These are phyloP conservation scores for Maudiozyma serrabonitensis DNA, from an alignment of 805 yeast species.

Conservation along the genomic window DNA sequence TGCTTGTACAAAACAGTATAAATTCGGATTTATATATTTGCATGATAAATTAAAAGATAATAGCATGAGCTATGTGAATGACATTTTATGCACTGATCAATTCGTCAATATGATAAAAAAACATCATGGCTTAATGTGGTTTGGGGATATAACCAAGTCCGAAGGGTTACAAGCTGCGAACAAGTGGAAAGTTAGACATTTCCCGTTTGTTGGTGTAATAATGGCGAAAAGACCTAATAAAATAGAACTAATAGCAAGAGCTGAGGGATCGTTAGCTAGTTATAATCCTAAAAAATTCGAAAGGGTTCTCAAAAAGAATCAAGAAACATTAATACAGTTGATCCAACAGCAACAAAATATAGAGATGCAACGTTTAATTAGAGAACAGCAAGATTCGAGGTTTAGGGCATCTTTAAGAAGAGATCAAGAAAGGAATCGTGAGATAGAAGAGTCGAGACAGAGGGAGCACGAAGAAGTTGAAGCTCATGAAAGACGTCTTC, in stretches of 20 bases:
- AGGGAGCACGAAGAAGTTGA: slow-evolving; percentile 17
- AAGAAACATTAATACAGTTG: slow-evolving; percentile 38
- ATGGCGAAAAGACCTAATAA: slow-evolving; percentile 46
- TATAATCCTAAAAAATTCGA: slow-evolving; percentile 14
- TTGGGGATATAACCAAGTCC: slow-evolving; percentile 70
- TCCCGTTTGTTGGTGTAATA: slow-evolving; percentile 76
- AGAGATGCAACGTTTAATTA: slow-evolving; percentile 45
- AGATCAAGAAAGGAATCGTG: slow-evolving; percentile 46
- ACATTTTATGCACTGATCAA: slow-evolving; percentile 42
- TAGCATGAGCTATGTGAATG: slow-evolving; percentile 40
- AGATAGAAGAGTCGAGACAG: slow-evolving; percentile 26
- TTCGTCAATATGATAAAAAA: slow-evolving; percentile 41
- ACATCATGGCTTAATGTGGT: slow-evolving; percentile 66
- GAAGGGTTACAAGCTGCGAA: slow-evolving; percentile 81
- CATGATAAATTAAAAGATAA: slow-evolving; percentile 67
- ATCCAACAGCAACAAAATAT: slow-evolving; percentile 55
- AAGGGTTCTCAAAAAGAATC: slow-evolving; percentile 18
- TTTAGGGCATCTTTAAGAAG: slow-evolving; percentile 59
- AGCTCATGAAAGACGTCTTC: not conserved
- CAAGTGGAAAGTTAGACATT: slow-evolving; percentile 56
- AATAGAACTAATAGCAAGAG: slow-evolving; percentile 24
- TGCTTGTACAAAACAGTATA: slow-evolving; percentile 56
- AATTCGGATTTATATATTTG: slow-evolving; percentile 64
- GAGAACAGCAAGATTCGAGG: slow-evolving; percentile 69
- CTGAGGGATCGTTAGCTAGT: slow-evolving; percentile 17